A percentile compares a stretch with the other conserved stretches of the same genome.
phyloP scores from a whole-genome alignment of 768 basidiomycete species.

The Flagelloscypha sp. region DNA sequence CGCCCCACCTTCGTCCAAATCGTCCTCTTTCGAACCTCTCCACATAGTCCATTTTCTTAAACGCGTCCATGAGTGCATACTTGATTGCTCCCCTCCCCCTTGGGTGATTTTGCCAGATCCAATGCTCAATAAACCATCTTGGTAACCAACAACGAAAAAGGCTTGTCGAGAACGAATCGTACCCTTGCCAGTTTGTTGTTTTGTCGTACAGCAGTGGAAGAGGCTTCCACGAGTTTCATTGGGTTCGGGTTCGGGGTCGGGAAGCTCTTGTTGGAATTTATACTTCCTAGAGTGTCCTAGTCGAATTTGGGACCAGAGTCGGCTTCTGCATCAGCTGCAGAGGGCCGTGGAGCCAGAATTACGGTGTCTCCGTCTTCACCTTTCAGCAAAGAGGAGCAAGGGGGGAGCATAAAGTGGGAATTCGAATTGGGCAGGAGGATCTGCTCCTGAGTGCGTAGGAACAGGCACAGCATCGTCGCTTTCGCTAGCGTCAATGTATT shows the following conservation, averaged over 20 bases:
- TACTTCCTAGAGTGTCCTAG: neutral
- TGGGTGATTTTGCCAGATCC: slow-evolving; percentile 72
- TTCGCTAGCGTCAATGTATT: slow-evolving; percentile 12
- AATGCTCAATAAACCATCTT: slow-evolving; percentile 73
- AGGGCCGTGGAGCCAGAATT: slow-evolving; percentile 8
- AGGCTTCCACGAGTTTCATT: slow-evolving; percentile 16
- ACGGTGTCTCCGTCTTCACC: too few species aligned
- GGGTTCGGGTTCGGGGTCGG: too few species aligned
- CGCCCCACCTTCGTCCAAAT: slow-evolving; percentile 82
- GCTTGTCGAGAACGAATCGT: slow-evolving; percentile 60
- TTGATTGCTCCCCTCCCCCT: slow-evolving; percentile 51
- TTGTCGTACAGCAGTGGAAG: slow-evolving; percentile 48
- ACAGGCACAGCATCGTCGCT: too few species aligned
- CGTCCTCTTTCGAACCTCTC: slow-evolving; percentile 94
- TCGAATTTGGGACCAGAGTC: slow-evolving; percentile 23
- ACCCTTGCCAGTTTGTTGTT: slow-evolving; percentile 91
- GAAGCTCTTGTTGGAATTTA: slow-evolving; percentile 20
- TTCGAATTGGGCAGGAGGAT: too few species aligned
- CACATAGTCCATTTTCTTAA: slow-evolving; percentile 87
- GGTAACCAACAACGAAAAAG: slow-evolving; percentile 73
- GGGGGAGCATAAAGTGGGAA: too few species aligned
- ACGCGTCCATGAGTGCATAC: slow-evolving; percentile 54
- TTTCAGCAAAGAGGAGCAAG: too few species aligned
- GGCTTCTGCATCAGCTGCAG: neutral
- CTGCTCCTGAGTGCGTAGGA: too few species aligned